Base-by-base conservation (phyloP, 768 basidiomycete species). In the Auricularia sp. region DNA sequence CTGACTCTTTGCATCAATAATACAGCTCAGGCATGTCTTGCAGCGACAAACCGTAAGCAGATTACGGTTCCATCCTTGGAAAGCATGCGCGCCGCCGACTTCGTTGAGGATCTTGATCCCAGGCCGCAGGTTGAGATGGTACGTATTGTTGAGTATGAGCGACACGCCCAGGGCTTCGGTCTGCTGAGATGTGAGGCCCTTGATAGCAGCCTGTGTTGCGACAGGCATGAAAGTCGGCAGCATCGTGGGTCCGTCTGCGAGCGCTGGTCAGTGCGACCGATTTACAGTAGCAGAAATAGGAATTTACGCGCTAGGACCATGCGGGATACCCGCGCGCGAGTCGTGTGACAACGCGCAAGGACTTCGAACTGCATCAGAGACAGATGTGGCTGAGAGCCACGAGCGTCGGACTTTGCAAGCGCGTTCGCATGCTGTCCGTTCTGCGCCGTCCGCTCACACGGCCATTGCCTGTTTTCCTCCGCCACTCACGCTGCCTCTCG, bases 191-290 rank as follows among this genome's bases (percentile, higher is more conserved):
- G 91, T 92, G n/a, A 95, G 76, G 3, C 92, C 91, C 74, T 96
- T 96, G 71, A 95, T 91, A 5, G 92, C 89, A 18, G 88, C 91
- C 72, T 95, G 93, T 3, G 93, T 95, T 2, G 91, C 92, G 8
- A 94, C 91, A 3, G 92, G 93, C 93, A 94, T 95, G 70, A 95
- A 95, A 0, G 92, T 91, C 1, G 92, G 92, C 21, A 93, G 77
- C 80, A 88, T 84, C 1, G 91, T 93, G 44, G 82, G 77, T 8
- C 90, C 91, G 77, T 93, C 90, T 91, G 66, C 29, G 67, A 21
- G 56, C 36, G 8, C 63, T 54, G 54, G 36, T 54, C 36, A 47
- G 60, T 2, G 16, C 18, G 29, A 42, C 8, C 65, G 56, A 35
- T 12, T 56, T 62, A 47, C 47, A 44, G 62, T 16, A 23, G 36